phyloP scores from a whole-genome alignment of 208 protist genomes.

The Naegleria lovaniensis region DNA sequence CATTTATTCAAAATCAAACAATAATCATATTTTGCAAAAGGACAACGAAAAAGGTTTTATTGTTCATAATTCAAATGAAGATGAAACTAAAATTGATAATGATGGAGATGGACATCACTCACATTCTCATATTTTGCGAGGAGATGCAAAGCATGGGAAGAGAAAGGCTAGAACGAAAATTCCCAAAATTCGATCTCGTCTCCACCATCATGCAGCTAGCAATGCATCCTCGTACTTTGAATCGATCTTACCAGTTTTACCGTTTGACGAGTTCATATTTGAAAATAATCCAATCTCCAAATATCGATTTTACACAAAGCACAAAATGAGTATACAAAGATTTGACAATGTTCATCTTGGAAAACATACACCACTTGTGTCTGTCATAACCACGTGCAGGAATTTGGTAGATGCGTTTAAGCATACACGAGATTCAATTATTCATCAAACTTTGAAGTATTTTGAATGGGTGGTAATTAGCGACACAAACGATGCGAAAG shows the following conservation, averaged over 20 bases:
- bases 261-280: not conserved
- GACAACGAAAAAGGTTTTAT: not conserved
- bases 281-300: not conserved
- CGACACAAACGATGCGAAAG: not conserved
- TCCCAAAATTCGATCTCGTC: not conserved
- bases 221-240: not conserved
- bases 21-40: not conserved
- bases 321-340: not conserved
- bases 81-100: not conserved
- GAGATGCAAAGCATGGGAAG: not conserved
- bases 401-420: not conserved
- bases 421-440: not conserved
- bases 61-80: not conserved
- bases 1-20: not conserved
- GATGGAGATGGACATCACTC: not conserved
- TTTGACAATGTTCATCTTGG: not conserved
- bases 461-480: conserved; percentile 13
- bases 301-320: not conserved
- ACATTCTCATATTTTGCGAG: not conserved
- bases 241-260: not conserved
- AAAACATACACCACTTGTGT: not conserved
- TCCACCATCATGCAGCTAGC: not conserved
- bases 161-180: not conserved
- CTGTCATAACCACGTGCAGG: not conserved
- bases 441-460: not conserved